Percentiles rank a stretch among this genome's conserved stretches.
Evolutionary conservation across 768 basidiomycete species (phyloP).

Genomic region (Hebeloma cylindrosporum): DNA sequence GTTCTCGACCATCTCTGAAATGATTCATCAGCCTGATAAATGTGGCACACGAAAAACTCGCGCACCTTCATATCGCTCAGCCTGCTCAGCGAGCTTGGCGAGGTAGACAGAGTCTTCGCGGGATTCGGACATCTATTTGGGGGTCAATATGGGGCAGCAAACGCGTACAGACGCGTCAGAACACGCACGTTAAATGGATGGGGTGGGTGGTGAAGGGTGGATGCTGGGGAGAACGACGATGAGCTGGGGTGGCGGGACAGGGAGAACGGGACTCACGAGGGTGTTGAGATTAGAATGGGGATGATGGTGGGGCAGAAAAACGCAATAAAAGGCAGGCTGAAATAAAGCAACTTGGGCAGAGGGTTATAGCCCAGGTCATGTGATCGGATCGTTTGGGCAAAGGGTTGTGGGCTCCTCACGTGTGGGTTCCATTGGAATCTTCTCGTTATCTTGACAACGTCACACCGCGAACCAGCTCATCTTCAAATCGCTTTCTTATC

Average conservation of each 20-base stretch:
- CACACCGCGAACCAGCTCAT: constrained; percentile 14
- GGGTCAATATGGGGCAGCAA: constrained; percentile 37
- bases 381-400: constrained; percentile 42
- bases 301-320: constrained; percentile 50
- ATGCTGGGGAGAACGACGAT: constrained; percentile 27
- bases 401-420: constrained; percentile 38
- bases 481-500: too few species aligned
- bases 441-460: constrained; percentile 29
- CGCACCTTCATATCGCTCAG: constrained; percentile 97
- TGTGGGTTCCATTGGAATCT: constrained; percentile 25
- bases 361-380: constrained; percentile 48
- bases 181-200: constrained; percentile 44
- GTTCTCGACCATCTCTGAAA: constrained; percentile 94
- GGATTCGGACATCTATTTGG: constrained; percentile 69
- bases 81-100: constrained; percentile 99
- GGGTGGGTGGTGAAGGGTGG: constrained; percentile 20
- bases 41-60: constrained; percentile 12
- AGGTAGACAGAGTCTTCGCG: constrained; percentile 99
- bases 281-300: constrained; percentile 37
- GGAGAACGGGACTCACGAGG: constrained; percentile 44
- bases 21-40: constrained; percentile 13
- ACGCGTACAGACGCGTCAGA: constrained; percentile 34
- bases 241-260: constrained; percentile 35
- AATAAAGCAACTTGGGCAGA: constrained; percentile 72
- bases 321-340: constrained; percentile 53